phyloP scores from a whole-genome alignment of 1,284 basidiomycete species.

The Chalciporus sp. region DNA sequence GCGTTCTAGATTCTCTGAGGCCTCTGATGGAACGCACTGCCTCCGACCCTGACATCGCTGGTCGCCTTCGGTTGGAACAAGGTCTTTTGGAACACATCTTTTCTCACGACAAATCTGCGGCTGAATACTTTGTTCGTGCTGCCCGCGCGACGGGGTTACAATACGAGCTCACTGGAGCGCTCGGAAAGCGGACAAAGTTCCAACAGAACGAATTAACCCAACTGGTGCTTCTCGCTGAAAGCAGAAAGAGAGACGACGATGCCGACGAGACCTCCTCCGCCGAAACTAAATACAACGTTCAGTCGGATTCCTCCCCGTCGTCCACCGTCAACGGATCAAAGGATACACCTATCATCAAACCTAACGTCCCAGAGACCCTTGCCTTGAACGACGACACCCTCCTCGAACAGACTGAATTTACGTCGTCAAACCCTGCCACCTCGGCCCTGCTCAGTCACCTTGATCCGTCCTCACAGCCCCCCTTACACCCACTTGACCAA shows the following conservation, averaged over 20 bases:
- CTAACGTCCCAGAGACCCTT: constrained; percentile 74
- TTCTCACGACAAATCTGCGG: constrained; percentile 78
- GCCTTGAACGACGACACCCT: constrained; percentile 95
- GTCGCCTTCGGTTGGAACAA: constrained; percentile 76
- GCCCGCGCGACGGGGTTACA: constrained; percentile 78
- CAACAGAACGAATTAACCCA: constrained; percentile 87
- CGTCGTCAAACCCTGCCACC: constrained; percentile 58
- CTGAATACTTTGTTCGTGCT: constrained; percentile 80
- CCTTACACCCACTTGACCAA: constrained; percentile 90
- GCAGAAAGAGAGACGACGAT: constrained; percentile 52
- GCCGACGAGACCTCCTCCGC: constrained; percentile 32
- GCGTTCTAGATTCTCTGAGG: constrained; percentile 51
- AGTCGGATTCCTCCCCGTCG: constrained; percentile 18
- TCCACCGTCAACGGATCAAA: constrained; percentile 9
- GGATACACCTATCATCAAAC: constrained; percentile 12
- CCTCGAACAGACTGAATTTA: constrained; percentile 92
- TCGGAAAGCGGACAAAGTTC: constrained; percentile 95
- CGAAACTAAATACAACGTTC: constrained; percentile 19
- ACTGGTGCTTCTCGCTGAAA: constrained; percentile 92
- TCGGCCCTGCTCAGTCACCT: constrained; percentile 60
- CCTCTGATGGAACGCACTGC: constrained; percentile 46
- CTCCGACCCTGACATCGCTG: constrained; percentile 64
- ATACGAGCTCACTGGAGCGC: constrained; percentile 91
- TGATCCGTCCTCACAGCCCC: constrained; percentile 83
- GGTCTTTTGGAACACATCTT: constrained; percentile 80